phyloP scores from a whole-genome alignment of 805 yeast species.

The Pichia thaimueangensis region DNA sequence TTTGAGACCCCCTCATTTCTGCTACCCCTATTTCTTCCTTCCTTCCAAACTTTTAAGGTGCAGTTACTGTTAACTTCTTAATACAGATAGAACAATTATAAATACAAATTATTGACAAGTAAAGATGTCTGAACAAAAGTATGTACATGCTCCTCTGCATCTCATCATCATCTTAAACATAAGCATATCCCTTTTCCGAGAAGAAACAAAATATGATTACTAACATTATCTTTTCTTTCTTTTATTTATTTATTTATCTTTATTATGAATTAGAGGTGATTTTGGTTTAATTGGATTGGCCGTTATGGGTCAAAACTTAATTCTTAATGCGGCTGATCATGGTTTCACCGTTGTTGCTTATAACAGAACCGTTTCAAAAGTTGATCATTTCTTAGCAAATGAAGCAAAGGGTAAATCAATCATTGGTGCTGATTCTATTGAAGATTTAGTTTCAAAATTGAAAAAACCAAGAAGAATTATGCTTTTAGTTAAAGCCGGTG shows the following conservation, averaged over 20 bases:
- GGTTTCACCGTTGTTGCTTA: constrained; percentile 96
- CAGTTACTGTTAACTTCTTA: too few species aligned
- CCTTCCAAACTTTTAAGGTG: not conserved
- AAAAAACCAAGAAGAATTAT: constrained; percentile 97
- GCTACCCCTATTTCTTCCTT: too few species aligned
- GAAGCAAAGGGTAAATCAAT: constrained; percentile 98
- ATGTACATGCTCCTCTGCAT: not conserved
- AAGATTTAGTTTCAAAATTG: constrained; percentile 79
- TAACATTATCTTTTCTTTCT: too few species aligned
- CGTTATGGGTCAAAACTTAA: constrained; percentile 99
- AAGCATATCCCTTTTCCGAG: too few species aligned
- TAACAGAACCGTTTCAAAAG: constrained; percentile 96
- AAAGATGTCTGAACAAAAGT: constrained; percentile 11
- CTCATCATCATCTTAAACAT: too few species aligned
- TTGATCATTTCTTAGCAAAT: constrained; percentile 85
- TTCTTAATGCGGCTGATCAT: constrained; percentile 96
- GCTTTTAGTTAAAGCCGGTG: constrained; percentile 93
- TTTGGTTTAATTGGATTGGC: constrained; percentile 98
- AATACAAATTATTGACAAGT: not conserved
- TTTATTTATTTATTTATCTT: too few species aligned
- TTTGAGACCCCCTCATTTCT: too few species aligned
- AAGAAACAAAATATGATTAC: too few species aligned
- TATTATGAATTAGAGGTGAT: constrained; percentile 92
- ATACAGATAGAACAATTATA: too few species aligned
- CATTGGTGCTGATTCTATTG: constrained; percentile 89